phyloP scores from a whole-genome alignment of 23 red algal genomes.

The Gracilariopsis chorda region DNA sequence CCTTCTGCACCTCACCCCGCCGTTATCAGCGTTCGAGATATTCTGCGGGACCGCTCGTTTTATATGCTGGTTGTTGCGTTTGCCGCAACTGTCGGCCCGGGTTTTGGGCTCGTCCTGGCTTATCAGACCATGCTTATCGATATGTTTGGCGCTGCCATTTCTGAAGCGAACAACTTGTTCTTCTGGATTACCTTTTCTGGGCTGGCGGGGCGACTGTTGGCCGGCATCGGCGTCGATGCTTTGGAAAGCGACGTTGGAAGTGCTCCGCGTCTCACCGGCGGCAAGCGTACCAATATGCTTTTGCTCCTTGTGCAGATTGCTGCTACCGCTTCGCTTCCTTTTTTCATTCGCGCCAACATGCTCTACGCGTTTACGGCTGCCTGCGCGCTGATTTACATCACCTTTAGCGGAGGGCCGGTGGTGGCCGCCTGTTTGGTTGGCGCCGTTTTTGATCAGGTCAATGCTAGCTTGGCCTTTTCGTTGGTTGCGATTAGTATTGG shows the following conservation, averaged over 20 bases:
- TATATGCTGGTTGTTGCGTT: slow-evolving; percentile 26
- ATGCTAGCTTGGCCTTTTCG: slow-evolving; percentile 37
- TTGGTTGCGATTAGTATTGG: slow-evolving; percentile 32
- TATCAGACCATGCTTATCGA: slow-evolving; percentile 11
- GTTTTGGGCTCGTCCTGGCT: slow-evolving; percentile 46
- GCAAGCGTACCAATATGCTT: background rate
- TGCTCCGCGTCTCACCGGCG: background rate
- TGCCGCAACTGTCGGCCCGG: slow-evolving; percentile 26
- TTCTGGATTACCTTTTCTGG: slow-evolving; percentile 28
- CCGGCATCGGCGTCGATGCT: background rate
- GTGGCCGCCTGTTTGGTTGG: slow-evolving; percentile 8
- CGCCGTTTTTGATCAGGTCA: slow-evolving; percentile 23
- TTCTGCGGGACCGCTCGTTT: slow-evolving; percentile 10
- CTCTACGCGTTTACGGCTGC: slow-evolving; percentile 1
- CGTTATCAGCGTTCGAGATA: background rate
- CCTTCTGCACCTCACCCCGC: no score
- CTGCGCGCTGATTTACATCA: slow-evolving; percentile 3
- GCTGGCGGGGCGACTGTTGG: slow-evolving; percentile 10
- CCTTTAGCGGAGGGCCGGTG: slow-evolving; percentile 39
- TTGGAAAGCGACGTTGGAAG: background rate
- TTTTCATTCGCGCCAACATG: background rate
- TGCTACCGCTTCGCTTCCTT: background rate
- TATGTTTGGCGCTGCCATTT: slow-evolving; percentile 13
- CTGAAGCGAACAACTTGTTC: slow-evolving; percentile 1
- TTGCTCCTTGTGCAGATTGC: background rate